These are phyloP conservation scores for Boletales sp. DNA, from an alignment of 768 basidiomycete genomes.

Conservation along the genomic window DNA sequence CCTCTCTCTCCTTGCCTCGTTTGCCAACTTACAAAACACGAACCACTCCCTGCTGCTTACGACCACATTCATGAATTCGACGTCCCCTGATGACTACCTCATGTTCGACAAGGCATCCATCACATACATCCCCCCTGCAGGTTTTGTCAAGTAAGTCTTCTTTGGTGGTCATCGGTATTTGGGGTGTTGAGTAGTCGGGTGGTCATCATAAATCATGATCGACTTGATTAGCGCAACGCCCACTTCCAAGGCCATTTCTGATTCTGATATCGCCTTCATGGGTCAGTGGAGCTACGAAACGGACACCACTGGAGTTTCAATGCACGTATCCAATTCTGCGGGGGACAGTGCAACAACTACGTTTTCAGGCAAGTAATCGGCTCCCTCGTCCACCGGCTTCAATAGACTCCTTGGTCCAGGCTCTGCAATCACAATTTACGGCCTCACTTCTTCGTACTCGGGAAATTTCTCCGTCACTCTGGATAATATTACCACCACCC, in stretches of 20 bases:
- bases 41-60: conserved; percentile 56
- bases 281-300: conserved; percentile 54
- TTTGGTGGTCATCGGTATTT: conserved; percentile 5
- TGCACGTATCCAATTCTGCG: conserved; percentile 33
- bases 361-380: conserved; percentile 45
- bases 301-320: conserved; percentile 23
- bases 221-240: conserved; percentile 32
- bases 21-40: conserved; percentile 44
- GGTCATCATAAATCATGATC: conserved; percentile 21
- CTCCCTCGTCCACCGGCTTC: background rate
- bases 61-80: conserved; percentile 35
- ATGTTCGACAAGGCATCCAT: conserved; percentile 58
- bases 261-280: conserved; percentile 45
- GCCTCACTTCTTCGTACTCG: conserved; percentile 53
- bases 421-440: conserved; percentile 55
- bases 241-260: conserved; percentile 37
- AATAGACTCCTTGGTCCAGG: conserved; percentile 37
- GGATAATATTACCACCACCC: conserved; percentile 44
- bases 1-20: conserved; percentile 45
- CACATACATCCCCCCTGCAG: conserved; percentile 34
- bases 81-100: conserved; percentile 38
- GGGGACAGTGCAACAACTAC: conserved; percentile 43
- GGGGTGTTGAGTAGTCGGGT: background rate
- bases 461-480: conserved; percentile 59
- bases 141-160: conserved; percentile 33